These are phyloP conservation scores for Chenopodium berlandieri DNA, from an alignment of 148 eudicot species.

Conservation along the genomic window DNA sequence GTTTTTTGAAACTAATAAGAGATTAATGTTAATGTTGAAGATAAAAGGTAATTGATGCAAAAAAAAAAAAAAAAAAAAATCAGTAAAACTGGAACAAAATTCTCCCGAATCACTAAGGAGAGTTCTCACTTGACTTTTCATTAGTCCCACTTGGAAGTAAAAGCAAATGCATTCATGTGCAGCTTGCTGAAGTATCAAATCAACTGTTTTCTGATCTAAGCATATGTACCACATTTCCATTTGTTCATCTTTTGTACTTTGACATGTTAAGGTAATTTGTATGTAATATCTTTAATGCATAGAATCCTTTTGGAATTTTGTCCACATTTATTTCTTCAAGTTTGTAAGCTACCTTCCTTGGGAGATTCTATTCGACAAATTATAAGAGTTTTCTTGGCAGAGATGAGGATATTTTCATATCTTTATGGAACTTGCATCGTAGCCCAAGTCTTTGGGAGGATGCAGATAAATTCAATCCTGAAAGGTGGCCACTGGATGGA, in stretches of 20 bases:
- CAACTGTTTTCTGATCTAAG: neutral
- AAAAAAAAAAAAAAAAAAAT: too few species aligned
- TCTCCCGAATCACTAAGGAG: neutral
- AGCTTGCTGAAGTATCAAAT: neutral
- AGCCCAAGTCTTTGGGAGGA: slow-evolving; percentile 83
- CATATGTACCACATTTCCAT: neutral
- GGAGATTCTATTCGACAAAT: neutral
- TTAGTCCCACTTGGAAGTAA: neutral
- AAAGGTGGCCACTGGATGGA: slow-evolving; percentile 98
- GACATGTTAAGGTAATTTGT: neutral
- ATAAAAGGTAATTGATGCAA: neutral
- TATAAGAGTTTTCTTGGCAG: slow-evolving; percentile 35
- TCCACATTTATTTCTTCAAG: neutral
- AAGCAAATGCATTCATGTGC: neutral
- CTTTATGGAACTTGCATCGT: slow-evolving; percentile 96
- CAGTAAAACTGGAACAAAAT: neutral
- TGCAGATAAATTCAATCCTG: slow-evolving; percentile 85
- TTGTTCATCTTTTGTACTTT: neutral
- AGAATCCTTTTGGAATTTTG: neutral
- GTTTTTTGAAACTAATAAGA: neutral
- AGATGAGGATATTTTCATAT: slow-evolving; percentile 91
- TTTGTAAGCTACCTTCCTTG: neutral
- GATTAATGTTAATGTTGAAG: neutral
- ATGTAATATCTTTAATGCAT: neutral
- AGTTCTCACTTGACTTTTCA: neutral